A percentile compares a stretch with the other conserved stretches of the same genome.
Conservation (phyloP, 2,329 filamentous ascomycete species). For the Pochonia chlamydosporia region DNA sequence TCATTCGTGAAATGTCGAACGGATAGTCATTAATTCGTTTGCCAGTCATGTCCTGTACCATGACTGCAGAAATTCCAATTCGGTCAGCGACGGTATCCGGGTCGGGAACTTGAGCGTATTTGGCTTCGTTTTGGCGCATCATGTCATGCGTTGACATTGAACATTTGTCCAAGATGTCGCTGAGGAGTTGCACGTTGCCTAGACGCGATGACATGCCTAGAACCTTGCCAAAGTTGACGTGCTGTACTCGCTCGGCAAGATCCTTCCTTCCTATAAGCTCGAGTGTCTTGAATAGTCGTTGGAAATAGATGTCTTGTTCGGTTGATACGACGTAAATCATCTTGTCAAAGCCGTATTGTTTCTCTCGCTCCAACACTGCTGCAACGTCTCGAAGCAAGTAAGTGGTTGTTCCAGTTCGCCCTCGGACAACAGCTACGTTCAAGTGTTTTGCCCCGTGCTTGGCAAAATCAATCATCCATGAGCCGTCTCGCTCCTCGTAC, state of each 20-base stretch:
- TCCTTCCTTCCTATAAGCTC: constrained; percentile 24
- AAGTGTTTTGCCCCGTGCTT: constrained; percentile 63
- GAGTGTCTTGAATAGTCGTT: constrained; percentile 22
- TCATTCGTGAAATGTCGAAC: constrained; percentile 69
- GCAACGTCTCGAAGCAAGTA: constrained; percentile 68
- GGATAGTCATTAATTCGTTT: constrained; percentile 48
- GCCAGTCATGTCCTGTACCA: constrained; percentile 69
- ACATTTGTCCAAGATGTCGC: constrained; percentile 51
- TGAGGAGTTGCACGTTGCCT: constrained; percentile 48
- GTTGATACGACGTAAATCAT: constrained; percentile 34
- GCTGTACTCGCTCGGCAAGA: constrained; percentile 21
- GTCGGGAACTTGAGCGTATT: constrained; percentile 60
- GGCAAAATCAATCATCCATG: constrained; percentile 61
- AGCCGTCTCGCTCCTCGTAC: constrained; percentile 57
- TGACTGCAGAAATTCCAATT: constrained; percentile 62
- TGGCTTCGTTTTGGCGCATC: constrained; percentile 58
- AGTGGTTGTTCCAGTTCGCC: constrained; percentile 56
- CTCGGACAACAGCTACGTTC: constrained; percentile 59
- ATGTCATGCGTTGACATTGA: constrained; percentile 66
- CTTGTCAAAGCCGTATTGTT: constrained; percentile 36
- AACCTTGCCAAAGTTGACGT: constrained; percentile 43
- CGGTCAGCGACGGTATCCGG: constrained; percentile 58
- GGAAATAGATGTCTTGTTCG: constrained; percentile 30
- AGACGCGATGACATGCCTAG: constrained; percentile 36
- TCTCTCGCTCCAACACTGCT: constrained; percentile 45